These are phyloP conservation scores for Xerocomus brunneocitrinus DNA, from an alignment of 768 basidiomycete species.

Conservation along the genomic window DNA sequence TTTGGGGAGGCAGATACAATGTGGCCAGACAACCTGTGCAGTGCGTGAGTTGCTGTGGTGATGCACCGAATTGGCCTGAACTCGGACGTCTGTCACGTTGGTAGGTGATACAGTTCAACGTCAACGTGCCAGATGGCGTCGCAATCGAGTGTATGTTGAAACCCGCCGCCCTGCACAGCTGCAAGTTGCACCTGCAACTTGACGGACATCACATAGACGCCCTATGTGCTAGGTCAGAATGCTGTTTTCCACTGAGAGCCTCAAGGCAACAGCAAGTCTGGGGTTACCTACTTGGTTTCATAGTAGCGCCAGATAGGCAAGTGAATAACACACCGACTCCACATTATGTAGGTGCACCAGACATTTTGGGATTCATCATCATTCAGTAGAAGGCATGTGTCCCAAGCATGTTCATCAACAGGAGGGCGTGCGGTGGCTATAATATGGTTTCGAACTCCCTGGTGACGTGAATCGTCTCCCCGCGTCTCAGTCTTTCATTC, in stretches of 20 bases:
- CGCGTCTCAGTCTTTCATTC: not conserved
- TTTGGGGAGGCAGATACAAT: too few species aligned
- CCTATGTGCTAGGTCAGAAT: not conserved
- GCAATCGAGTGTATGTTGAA: too few species aligned
- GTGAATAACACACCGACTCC: not conserved
- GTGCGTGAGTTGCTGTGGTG: too few species aligned
- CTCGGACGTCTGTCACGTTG: too few species aligned
- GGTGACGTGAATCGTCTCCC: not conserved
- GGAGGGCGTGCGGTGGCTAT: not conserved
- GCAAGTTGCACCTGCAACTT: not conserved
- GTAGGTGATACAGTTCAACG: too few species aligned
- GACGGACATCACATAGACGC: not conserved
- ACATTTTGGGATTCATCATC: not conserved
- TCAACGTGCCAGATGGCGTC: too few species aligned
- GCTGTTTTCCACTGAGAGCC: not conserved
- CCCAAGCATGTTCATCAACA: constrained; percentile 1
- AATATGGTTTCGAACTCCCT: not conserved
- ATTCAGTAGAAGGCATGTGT: not conserved
- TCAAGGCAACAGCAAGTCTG: not conserved
- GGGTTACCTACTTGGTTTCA: not conserved
- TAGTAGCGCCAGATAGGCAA: not conserved
- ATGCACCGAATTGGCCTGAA: too few species aligned
- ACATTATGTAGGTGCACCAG: constrained; percentile 9
- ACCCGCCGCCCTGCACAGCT: too few species aligned
- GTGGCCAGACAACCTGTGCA: too few species aligned